Base-by-base conservation (phyloP, 495 filamentous ascomycete genomes). In the Hypoxylon lienhwacheense region DNA sequence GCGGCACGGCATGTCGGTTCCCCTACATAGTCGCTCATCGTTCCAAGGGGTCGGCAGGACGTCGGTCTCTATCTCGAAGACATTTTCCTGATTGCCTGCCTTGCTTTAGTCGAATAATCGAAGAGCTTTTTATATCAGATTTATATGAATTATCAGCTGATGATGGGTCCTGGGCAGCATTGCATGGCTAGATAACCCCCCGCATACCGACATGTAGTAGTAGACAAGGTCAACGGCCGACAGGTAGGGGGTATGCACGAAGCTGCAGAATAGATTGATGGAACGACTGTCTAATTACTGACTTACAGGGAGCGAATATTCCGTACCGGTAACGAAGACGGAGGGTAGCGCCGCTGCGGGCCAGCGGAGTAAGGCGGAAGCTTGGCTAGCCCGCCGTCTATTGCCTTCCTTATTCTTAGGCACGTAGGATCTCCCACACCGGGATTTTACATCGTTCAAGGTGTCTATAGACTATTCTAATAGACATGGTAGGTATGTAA, bases 291-390 rank as follows among this genome's bases (percentile, higher is more conserved):
- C 36, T 17, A 5, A 39, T 36, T 22, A 39, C 34, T 28, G 31
- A 26, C 24, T 16, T 14, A 5, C 4, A 53, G 25, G 36, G 16
- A 52, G 39, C 20, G 19, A 36, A 44, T 49, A 45, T 34, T 47
- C 57, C 50, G 50, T 41, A 53, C n/a, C 57, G 20, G 40, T 49
- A 24, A 55, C 41, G 45, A 55, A 32, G 34, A 55, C 50, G 57
- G 57, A 61, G 45, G 24, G 22, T n/a, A 42, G 37, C 45, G 39
- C 45, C 36, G 53, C 31, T 29, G 53, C 45, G 53, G 53, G 45
- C 31, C 42, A 50, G 57, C 57, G 57, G 51, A 51, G 57, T 55
- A 51, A 51, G 45, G 51, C 51, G 57, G 57, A 43, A 37, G 21
- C 22, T 2, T 47, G 7, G 16, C 34, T 20, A 55, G 46, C 51